Evolutionary conservation across 176 grass and related monocot genomes (phyloP).

Genomic region (Oryza punctata): DNA sequence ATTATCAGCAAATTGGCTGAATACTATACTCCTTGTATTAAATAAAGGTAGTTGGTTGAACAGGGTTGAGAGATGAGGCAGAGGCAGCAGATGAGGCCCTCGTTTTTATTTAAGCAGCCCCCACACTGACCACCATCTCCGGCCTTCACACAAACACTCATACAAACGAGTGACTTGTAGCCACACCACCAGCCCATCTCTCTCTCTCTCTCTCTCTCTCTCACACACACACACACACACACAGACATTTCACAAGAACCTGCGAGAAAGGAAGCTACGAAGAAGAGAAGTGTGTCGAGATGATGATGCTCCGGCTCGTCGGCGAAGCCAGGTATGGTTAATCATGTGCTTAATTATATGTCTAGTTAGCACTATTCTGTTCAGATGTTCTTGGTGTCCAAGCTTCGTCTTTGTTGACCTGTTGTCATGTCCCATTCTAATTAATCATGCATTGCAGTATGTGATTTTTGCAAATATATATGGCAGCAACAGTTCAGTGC

Average conservation of each 20-base stretch:
- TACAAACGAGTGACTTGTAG: neutral
- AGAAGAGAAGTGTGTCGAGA: constrained; percentile 13
- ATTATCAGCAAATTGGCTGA: neutral
- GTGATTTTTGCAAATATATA: no score
- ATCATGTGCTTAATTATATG: neutral
- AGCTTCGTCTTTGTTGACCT: neutral
- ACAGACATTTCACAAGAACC: neutral
- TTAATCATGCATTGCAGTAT: neutral
- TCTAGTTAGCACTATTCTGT: neutral
- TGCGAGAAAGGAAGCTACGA: neutral
- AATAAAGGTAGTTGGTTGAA: constrained; percentile 20
- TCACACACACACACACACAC: neutral
- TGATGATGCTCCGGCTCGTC: constrained; percentile 38
- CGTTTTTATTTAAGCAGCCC: constrained; percentile 37
- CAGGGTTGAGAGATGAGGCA: neutral
- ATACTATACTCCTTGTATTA: neutral
- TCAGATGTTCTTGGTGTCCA: neutral
- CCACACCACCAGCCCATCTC: neutral
- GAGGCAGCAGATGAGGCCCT: neutral
- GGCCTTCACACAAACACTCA: neutral
- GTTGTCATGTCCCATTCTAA: neutral
- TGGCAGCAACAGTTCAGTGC: neutral
- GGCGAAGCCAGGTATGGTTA: constrained; percentile 24
- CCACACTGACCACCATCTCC: neutral
- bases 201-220: neutral